Conservation (phyloP, 371 early-diverging fungal species). For the Haplosporangium sp. region DNA sequence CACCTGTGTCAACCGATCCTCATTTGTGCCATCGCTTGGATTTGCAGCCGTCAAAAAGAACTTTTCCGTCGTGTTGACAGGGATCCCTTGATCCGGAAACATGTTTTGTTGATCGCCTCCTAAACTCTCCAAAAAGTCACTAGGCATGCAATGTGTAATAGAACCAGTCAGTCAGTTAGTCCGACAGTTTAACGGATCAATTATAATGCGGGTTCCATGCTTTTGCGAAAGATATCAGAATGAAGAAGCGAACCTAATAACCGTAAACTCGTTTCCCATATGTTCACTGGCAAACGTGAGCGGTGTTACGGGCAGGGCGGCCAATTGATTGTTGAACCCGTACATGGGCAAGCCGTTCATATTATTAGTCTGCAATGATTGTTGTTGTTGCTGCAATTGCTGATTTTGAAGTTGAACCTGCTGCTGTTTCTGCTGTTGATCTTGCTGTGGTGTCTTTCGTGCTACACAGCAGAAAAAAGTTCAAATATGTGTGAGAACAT, state of each 20-base stretch:
- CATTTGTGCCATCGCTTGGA: conserved; percentile 82
- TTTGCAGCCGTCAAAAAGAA: conserved; percentile 92
- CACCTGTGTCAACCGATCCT: conserved; percentile 88
- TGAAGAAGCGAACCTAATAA: conserved; percentile 63
- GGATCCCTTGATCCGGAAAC: conserved; percentile 42
- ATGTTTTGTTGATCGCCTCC: conserved; percentile 59
- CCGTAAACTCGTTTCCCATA: conserved; percentile 85
- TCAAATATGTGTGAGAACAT: no score
- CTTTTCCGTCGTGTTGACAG: conserved; percentile 79
- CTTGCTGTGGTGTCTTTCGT: conserved; percentile 37
- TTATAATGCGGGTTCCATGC: no score
- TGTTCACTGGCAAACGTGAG: conserved; percentile 80
- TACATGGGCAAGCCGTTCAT: conserved; percentile 13
- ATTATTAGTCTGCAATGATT: conserved; percentile 5
- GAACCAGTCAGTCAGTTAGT: no score
- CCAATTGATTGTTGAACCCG: conserved; percentile 37
- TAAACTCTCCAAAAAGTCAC: conserved; percentile 76
- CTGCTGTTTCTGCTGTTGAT: conserved; percentile 20
- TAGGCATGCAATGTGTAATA: conserved; percentile 6
- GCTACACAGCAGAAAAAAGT: conserved; percentile 1
- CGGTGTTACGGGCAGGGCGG: conserved; percentile 55
- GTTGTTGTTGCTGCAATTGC: conserved; percentile 17
- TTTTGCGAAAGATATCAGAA: no score
- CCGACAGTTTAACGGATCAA: no score
- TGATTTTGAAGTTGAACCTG: conserved; percentile 20